These are phyloP conservation scores for Funneliformis caledonium DNA, from an alignment of 371 early-diverging fungal genomes.

Conservation along the genomic window DNA sequence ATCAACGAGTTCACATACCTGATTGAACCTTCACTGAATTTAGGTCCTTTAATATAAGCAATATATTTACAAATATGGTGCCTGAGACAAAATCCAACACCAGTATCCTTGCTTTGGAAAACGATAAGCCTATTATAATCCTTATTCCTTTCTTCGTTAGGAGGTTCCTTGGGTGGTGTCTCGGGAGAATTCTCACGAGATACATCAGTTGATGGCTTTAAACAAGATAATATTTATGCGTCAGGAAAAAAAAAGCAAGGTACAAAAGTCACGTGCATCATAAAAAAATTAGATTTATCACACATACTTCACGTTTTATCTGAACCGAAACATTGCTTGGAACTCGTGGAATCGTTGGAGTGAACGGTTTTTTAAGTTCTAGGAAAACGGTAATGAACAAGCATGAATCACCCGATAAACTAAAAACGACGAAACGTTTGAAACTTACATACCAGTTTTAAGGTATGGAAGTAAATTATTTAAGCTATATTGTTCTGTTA, in stretches of 20 bases:
- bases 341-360: neutral
- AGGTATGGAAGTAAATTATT: neutral
- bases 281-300: too few relatives aligned
- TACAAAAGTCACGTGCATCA: too few relatives aligned
- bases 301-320: neutral
- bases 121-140: neutral
- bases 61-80: conserved; percentile 21
- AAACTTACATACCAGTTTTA: neutral
- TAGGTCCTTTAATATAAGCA: neutral
- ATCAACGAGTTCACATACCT: neutral
- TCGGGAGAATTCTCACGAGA: neutral
- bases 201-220: neutral
- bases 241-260: too few relatives aligned
- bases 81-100: neutral
- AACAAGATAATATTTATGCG: too few relatives aligned
- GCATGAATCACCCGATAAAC: too few relatives aligned
- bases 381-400: neutral
- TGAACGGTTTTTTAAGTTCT: neutral
- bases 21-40: neutral
- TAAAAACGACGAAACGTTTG: too few relatives aligned
- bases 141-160: neutral
- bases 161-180: neutral
- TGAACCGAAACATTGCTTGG: neutral
- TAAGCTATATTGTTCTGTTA: neutral
- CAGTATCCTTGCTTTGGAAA: neutral